Base-by-base conservation (phyloP, 345 rosid genomes). In the Euphorbia pulcherrima region DNA sequence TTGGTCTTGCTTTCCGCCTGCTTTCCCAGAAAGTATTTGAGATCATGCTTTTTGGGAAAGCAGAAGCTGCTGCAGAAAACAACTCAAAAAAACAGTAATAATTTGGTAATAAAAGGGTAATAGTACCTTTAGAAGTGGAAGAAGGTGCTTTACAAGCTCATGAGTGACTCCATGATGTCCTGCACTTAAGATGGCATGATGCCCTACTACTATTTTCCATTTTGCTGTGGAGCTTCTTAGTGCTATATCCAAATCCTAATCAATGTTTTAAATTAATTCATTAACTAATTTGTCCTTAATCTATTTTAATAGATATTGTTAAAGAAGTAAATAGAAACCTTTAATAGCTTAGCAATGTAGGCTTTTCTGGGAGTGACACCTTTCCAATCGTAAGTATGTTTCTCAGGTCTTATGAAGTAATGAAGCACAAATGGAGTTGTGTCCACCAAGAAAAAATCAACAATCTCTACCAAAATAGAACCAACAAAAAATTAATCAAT, bases 121-220 rank as follows among this genome's bases (percentile, higher is more conserved):
- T 4, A 41, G 48, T 73, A 82, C 88, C 88, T 80, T 51, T 12
- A 85, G 75, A 3, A 84, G 71, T 1, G 96, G 96, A 39, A 86
- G 78, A 70, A 90, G 80, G 17, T 75, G 77, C 18, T 65, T 26
- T 16, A 79, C 46, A 2, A 90, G 92, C 77, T 88, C 94, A 11
- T 26, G 10, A 21, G 97, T 86, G 62, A 82, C 78, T 2, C 94
- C 92, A 16, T 90, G 94, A 54, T 88, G 88, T 18, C 90, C 86
- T 56, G 81, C 81, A 69, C 94, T 90, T 76, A 84, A 73, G 62
- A 90, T 83, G 2, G 92, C 75, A 61, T 90, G 94, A 59, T 88
- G 97, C 1, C 94, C 97, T 0, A 90, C 83, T 0, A 86, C 94
- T 57, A 90, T 81, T 76, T 87, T 90, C 97, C 94, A 90, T 2